Base-by-base conservation (phyloP, 169 alveolate genomes). In the Miamiensis avidus region DNA sequence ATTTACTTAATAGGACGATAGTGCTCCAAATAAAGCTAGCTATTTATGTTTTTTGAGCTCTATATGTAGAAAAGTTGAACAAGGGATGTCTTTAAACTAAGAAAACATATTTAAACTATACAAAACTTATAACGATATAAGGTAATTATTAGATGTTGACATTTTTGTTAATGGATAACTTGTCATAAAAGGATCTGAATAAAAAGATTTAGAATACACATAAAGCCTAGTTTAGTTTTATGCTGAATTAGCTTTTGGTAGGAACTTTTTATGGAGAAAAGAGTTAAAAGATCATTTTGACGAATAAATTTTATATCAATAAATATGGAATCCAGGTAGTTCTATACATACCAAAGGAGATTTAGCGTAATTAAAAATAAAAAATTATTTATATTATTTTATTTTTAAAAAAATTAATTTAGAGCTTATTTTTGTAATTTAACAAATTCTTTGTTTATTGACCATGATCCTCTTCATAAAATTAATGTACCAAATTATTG, bases 221-320 rank as follows among this genome's bases (percentile, higher is more conserved):
- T 49, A 34, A n/a, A n/a, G 65, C 25, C 20, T 34, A 64, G 29
- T 79, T 0, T 49, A 34, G 33, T 79, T 79, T 79, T 79, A 79
- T 64, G 31, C 84, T 16, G 65, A 79, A 25, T 65, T 79, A 28
- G 34, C 84, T 64, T 49, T 15, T 16, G 84, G 84, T 0, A 34
- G 84, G 28, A 79, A 79, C 31, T 79, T 34, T 79, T 79, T 79
- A 79, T 79, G 84, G 84, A 79, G 49, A 28, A 6, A 79, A 49
- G 16, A 79, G 1, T 64, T 79, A 49, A 16, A 28, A 30, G 64
- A 65, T 28, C 15, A 79, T n/a, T 79, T 79, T 64, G 64, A 65
- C 29, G 28, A 65, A 34, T 34, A 79, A 25, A 30, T 29, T 1
- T 28, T 79, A 0, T 79, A 27, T 49, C 4, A 65, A 28, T 28